phyloP scores from a whole-genome alignment of 768 basidiomycete genomes.

The Boletus tomentosulus region DNA sequence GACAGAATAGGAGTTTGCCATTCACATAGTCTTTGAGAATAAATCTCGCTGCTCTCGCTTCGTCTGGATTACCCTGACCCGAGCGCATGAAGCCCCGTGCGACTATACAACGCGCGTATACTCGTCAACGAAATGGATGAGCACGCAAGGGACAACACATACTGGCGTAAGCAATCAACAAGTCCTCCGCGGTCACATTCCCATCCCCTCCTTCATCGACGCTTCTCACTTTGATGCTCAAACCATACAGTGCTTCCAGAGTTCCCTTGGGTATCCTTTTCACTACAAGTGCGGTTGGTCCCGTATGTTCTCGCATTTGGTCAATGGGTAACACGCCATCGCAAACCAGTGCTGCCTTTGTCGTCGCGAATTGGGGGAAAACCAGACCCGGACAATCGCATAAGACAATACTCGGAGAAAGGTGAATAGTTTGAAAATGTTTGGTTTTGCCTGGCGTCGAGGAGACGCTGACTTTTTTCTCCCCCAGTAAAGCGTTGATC shows the following conservation, averaged over 20 bases:
- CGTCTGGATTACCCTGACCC: constrained; percentile 96
- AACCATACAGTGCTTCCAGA: constrained; percentile 87
- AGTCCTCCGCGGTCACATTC: constrained; percentile 66
- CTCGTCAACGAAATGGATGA: constrained; percentile 9
- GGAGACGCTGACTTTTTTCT: constrained; percentile 97
- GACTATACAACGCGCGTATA: constrained; percentile 47
- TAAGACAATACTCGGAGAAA: constrained; percentile 81
- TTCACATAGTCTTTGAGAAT: constrained; percentile 97
- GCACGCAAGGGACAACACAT: constrained; percentile 33
- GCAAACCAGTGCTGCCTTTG: constrained; percentile 92
- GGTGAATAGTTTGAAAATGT: constrained; percentile 96
- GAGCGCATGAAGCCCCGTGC: constrained; percentile 89
- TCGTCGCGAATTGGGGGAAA: constrained; percentile 97
- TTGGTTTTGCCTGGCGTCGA: constrained; percentile 98
- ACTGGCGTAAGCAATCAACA: constrained; percentile 92
- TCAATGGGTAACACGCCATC: constrained; percentile 98
- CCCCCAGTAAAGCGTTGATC: constrained; percentile 92
- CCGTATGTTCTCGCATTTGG: constrained; percentile 91
- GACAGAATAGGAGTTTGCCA: constrained; percentile 86
- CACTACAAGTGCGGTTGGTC: constrained; percentile 73
- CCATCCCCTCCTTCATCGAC: constrained; percentile 86
- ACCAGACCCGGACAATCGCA: constrained; percentile 99
- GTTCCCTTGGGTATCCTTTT: constrained; percentile 77
- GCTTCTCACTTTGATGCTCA: constrained; percentile 60
- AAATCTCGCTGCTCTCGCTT: constrained; percentile 88